Base-by-base conservation (phyloP, 345 rosid genomes). In the Salix purpurea region DNA sequence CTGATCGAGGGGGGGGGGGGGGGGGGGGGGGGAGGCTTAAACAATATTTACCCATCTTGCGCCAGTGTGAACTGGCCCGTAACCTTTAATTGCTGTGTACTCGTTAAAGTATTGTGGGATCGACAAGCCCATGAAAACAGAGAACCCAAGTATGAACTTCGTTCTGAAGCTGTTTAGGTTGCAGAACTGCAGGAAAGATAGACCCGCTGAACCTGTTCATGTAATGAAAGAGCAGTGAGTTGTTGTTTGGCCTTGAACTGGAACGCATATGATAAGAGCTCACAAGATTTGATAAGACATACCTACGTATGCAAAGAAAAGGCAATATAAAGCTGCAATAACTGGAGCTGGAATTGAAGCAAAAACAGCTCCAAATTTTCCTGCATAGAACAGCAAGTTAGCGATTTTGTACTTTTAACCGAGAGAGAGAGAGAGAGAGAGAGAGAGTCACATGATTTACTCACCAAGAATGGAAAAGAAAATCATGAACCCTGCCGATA, bases 401-500 rank as follows among this genome's bases (percentile, higher is more conserved):
- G 50, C 36, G 28, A 52, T 26, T 11, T 34, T 26, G 19, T 67
- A 24, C 26, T 73, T 19, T 16, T 40, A 30, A 32, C 11, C 21
- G 8, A 30, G 32, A 30, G 32, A 16, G 10, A 13, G 8, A 30
- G 32, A 30, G 32, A 16, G 10, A 13, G 34, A 19, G 26, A n/a
- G 26, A 32, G 68, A 56, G 39, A 24, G 65, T 44, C 8, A 13
- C 71, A 60, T 71, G 52, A 19, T 73, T 40, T 7, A 71, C 90
- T 81, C 74, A 90, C 97, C 97, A 0, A 91, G 93, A 52, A 93
- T 85, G 44, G 99, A 95, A 86, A 95, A 95, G 88, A 95, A 95
- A 50, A 95, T 91, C 99, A 95, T 95, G 84, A 95, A 93, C 39
- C 87, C 94, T 0, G 97, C 97, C 50, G 99, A 88, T 73, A 95